Percentiles rank a stretch among this genome's conserved stretches.
Conservation (phyloP, 306 rosid species). For the Vigna angularis region DNA sequence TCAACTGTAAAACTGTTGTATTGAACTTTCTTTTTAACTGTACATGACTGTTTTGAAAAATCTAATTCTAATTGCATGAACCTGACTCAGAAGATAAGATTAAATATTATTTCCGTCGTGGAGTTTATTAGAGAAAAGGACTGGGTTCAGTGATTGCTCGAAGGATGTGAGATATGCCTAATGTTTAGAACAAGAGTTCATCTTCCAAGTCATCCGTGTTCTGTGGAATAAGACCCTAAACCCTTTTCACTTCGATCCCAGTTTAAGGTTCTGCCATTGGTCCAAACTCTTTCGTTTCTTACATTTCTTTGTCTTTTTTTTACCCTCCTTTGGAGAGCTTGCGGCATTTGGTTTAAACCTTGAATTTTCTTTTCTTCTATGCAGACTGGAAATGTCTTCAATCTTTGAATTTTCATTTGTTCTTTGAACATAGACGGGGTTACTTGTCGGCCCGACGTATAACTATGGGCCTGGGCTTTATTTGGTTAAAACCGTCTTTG, state of each 20-base stretch:
- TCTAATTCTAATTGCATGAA: background rate
- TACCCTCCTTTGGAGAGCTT: background rate
- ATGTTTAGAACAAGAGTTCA: constrained; percentile 43
- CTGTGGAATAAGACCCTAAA: constrained; percentile 10
- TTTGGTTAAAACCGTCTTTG: background rate
- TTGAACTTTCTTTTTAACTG: constrained; percentile 13
- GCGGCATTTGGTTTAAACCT: background rate
- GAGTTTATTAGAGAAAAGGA: constrained; percentile 21
- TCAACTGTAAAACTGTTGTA: constrained; percentile 19
- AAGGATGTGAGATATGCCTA: constrained; percentile 49
- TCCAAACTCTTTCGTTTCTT: background rate
- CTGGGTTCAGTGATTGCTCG: constrained; percentile 48
- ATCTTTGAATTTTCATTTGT: background rate
- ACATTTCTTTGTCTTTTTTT: background rate
- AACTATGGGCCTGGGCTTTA: constrained; percentile 39
- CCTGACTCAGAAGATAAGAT: constrained; percentile 37
- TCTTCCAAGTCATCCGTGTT: constrained; percentile 43
- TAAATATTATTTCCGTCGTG: constrained; percentile 26
- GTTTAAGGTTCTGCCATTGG: constrained; percentile 2
- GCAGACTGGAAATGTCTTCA: background rate
- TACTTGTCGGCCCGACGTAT: background rate
- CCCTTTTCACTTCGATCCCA: constrained; percentile 43
- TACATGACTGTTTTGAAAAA: constrained; percentile 15
- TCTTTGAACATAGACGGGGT: background rate
- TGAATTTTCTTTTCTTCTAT: background rate